phyloP scores from a whole-genome alignment of 768 basidiomycete genomes.

The Rhizopogon vinicolor region DNA sequence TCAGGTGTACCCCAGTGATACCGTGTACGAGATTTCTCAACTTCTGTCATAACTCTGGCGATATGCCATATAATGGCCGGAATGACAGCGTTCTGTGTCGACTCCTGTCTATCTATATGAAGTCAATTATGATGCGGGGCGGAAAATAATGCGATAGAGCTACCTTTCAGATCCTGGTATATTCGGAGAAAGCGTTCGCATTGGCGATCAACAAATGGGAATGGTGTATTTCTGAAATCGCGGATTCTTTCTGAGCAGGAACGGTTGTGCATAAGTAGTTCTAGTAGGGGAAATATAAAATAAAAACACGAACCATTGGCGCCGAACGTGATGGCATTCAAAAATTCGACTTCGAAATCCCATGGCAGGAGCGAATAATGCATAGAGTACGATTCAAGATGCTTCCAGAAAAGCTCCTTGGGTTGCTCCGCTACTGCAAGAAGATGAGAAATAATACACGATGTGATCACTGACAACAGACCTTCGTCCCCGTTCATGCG shows the following conservation, averaged over 20 bases:
- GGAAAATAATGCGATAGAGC: not conserved
- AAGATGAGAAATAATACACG: not conserved
- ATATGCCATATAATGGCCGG: slow-evolving; percentile 17
- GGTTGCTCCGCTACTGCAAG: not conserved
- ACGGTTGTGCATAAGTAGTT: not conserved
- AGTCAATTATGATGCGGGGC: not conserved
- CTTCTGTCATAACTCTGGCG: slow-evolving; percentile 11
- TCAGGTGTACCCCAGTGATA: slow-evolving; percentile 13
- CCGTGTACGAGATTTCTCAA: slow-evolving; percentile 7
- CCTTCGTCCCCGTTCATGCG: not conserved
- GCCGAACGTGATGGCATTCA: slow-evolving; percentile 16
- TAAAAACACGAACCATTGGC: slow-evolving; percentile 14
- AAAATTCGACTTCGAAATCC: slow-evolving; percentile 14
- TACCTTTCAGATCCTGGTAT: slow-evolving; percentile 16
- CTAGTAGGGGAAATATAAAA: not conserved
- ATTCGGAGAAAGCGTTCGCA: slow-evolving; percentile 10
- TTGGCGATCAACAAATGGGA: slow-evolving; percentile 18
- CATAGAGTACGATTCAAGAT: slow-evolving; percentile 11
- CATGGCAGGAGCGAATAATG: slow-evolving; percentile 9
- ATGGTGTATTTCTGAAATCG: slow-evolving; percentile 16
- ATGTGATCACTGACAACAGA: not conserved
- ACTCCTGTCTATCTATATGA: not conserved
- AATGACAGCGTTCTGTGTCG: slow-evolving; percentile 3
- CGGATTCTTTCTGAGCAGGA: slow-evolving; percentile 12
- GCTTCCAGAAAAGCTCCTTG: slow-evolving; percentile 13